Evolutionary conservation across 1,284 basidiomycete genomes (phyloP), one percentile per base, ranked within the genome.

Genomic region (Apiotrichum laibachii): DNA sequence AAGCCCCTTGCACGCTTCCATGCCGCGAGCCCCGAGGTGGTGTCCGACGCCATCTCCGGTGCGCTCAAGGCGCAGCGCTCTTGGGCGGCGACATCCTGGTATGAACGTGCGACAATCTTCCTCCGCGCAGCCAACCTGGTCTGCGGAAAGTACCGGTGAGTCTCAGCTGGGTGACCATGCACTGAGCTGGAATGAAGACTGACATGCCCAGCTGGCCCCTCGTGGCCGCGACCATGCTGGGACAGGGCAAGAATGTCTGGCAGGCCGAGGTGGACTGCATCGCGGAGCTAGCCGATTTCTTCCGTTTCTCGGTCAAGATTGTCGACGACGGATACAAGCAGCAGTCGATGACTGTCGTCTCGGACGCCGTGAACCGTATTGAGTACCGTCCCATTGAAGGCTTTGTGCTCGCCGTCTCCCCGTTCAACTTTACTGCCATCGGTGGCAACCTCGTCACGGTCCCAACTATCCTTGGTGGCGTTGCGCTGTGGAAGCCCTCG

Each of bases 201-300:
- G 92, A 58, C 12, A 39, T 39, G 5, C 10, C 16, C 37, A 12
- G 37, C 18, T 44, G 43, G 43, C 16, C 60, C 31, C 53, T 99
- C 55, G 85, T 98, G 81, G 96, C 96, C 34, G 93, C 95, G 37
- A 98, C 95, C 50, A 97, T 99, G 82, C 83, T 99, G 47, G 95
- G 95, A 15, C 95, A 99, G 81, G 95, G 96, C 55, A 99, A 99
- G 85, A 99, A 98, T 77, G 88, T 85, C 13, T 99, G 95, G 95
- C 95, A 99, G 81, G 96, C 95, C 22, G 95, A 99, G 83, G 98
- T 99, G 65, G 95, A 99, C 79, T 91, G 95, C 55, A 95, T 93
- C 33, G 95, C 96, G 18, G 95, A 98, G 92, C 81, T 96, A 57
- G 79, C 84, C 57, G 95, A 99, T 79, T 99, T 99, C 83, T 86